A percentile compares a stretch with the other conserved stretches of the same genome.
phyloP scores from a whole-genome alignment of 2,329 filamentous ascomycete genomes.

The Venturiaceae sp. region DNA sequence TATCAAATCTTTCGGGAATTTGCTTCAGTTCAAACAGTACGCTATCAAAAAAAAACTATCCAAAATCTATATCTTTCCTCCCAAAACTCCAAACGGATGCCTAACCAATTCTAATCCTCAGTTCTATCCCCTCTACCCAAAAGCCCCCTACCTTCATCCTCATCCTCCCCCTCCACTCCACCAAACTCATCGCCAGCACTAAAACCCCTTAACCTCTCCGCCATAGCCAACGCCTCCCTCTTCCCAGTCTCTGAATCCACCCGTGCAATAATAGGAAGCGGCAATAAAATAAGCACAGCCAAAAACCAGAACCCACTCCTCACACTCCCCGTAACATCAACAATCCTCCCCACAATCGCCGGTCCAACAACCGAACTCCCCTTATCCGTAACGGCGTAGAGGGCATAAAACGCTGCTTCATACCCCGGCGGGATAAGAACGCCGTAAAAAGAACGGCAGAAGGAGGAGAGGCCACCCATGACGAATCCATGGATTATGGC shows the following conservation, averaged over 20 bases:
- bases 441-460: constrained; percentile 82
- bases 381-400: constrained; percentile 95
- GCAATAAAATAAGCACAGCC: constrained; percentile 64
- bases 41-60: not conserved
- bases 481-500: constrained; percentile 82
- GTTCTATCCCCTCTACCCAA: not conserved
- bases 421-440: constrained; percentile 85
- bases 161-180: constrained; percentile 1
- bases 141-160: not conserved
- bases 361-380: constrained; percentile 86
- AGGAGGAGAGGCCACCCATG: constrained; percentile 76
- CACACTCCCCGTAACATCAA: constrained; percentile 48
- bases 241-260: constrained; percentile 59
- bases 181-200: not conserved
- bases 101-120: not conserved
- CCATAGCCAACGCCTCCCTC: constrained; percentile 22
- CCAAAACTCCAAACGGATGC: not conserved
- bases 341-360: constrained; percentile 79
- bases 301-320: constrained; percentile 72
- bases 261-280: constrained; percentile 68
- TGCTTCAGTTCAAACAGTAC: too few species aligned
- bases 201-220: constrained; percentile 1
- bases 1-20: too few species aligned
- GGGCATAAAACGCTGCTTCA: constrained; percentile 85
- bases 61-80: not conserved